phyloP scores from a whole-genome alignment of 768 basidiomycete species.

The Termitomyces heimii region DNA sequence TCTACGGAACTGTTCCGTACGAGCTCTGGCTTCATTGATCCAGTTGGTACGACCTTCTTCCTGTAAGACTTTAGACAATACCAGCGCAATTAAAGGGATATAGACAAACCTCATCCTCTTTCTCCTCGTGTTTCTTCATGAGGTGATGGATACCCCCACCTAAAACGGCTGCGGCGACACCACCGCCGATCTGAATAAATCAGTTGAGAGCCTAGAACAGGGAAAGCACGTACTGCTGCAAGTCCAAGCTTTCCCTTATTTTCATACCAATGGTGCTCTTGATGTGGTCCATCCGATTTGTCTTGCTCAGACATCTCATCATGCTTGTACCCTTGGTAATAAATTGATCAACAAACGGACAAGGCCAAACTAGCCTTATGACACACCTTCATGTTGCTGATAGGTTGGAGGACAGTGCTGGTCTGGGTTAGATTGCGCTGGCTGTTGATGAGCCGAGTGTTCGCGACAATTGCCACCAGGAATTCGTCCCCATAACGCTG shows the following conservation, averaged over 20 bases:
- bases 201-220: neutral
- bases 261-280: constrained; percentile 51
- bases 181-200: constrained; percentile 53
- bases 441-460: constrained; percentile 20
- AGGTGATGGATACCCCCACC: constrained; percentile 3
- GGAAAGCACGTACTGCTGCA: constrained; percentile 30
- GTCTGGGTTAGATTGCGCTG: constrained; percentile 20
- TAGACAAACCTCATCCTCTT: constrained; percentile 44
- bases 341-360: constrained; percentile 2
- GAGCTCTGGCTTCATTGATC: constrained; percentile 49
- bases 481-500: constrained; percentile 63
- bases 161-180: constrained; percentile 27
- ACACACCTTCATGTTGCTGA: constrained; percentile 15
- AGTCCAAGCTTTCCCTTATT: constrained; percentile 53
- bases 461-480: constrained; percentile 21
- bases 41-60: constrained; percentile 46
- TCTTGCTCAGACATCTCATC: constrained; percentile 9
- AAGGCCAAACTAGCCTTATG: neutral
- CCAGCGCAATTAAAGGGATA: neutral
- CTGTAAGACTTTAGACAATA: constrained; percentile 23
- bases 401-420: constrained; percentile 20
- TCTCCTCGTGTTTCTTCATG: constrained; percentile 36
- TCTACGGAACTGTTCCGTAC: constrained; percentile 41
- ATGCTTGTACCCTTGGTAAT: constrained; percentile 1
- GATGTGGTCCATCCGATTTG: constrained; percentile 31